A percentile compares a stretch with the other conserved stretches of the same genome.
Conservation (phyloP, 1,139 yeast species). For the Yarrowia galli region DNA sequence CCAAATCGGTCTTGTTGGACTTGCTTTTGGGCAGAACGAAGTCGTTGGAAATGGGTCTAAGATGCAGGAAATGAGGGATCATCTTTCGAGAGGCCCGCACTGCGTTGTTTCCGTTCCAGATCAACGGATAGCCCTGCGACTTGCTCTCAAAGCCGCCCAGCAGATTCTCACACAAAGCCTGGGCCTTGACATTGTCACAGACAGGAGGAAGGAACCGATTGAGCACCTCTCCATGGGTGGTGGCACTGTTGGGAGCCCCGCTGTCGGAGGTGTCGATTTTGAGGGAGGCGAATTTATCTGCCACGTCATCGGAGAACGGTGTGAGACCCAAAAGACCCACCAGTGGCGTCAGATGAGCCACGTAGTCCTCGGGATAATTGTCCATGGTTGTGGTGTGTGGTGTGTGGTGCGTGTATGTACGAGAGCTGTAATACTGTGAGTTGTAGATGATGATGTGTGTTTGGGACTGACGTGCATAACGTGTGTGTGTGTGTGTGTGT, state of each 20-base stretch:
- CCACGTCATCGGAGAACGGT: slow-evolving; percentile 33
- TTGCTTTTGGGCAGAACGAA: slow-evolving; percentile 47
- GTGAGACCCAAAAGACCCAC: slow-evolving; percentile 47
- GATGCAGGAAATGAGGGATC: slow-evolving; percentile 38
- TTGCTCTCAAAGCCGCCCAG: slow-evolving; percentile 33
- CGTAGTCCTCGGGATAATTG: slow-evolving; percentile 43
- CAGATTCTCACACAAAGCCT: slow-evolving; percentile 33
- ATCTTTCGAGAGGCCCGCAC: slow-evolving; percentile 12
- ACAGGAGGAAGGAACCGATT: slow-evolving; percentile 44
- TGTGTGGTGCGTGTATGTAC: slow-evolving; percentile 3
- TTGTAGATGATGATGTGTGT: slow-evolving; percentile 6
- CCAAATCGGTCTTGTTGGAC: slow-evolving; percentile 9
- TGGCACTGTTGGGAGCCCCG: slow-evolving; percentile 42
- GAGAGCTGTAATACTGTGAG: too few relatives aligned
- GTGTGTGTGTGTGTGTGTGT: too few relatives aligned
- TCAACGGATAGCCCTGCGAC: slow-evolving; percentile 31
- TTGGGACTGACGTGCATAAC: slow-evolving; percentile 11
- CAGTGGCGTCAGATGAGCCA: slow-evolving; percentile 46
- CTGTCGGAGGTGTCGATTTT: slow-evolving; percentile 41
- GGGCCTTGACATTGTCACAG: slow-evolving; percentile 37
- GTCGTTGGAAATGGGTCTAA: slow-evolving; percentile 3
- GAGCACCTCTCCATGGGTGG: slow-evolving; percentile 42
- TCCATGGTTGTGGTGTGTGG: slow-evolving; percentile 41
- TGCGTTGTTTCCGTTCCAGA: slow-evolving; percentile 39
- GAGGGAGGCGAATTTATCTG: slow-evolving; percentile 8